Evolutionary conservation across 305 asterid genomes (phyloP), one percentile per base, ranked within the genome.

Genomic region (Fraxinus velutina): DNA sequence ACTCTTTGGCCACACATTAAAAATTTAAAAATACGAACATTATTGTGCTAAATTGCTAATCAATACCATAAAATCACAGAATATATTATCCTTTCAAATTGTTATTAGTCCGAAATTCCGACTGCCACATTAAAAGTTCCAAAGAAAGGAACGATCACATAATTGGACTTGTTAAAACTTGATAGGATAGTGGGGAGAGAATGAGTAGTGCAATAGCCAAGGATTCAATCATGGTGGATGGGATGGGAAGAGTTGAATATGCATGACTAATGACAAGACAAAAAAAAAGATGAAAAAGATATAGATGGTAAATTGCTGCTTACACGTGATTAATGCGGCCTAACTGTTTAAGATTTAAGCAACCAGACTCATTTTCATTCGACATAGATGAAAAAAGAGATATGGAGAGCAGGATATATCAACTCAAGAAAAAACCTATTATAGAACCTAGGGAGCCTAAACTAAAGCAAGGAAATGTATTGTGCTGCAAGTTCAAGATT

Each of bases 1-100:
- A 44, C 4, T 12, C 17, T 44, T 36, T 78, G 83, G 66, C 79
- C 79, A 47, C 5, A 50, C 29, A 22, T 42, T 80, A 52, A 70
- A 30, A 19, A 42, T 52, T 12, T 22, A 62, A 74, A 32, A 42
- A 64, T 57, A 62, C 73, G 24, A 73, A 32, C 50, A 50, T 50
- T 50, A 50, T 15, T 50, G 21, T 50, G 60, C 60, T 50, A 50
- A 50, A 50, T 50, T 15, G 21, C 7, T 50, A 50, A 50, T 50
- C 21, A 50, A 50, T 50, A 50, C 21, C 60, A 50, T 47, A 47
- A 47, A 19, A 47, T 50, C 60, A 50, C 21, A 13, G 2, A 50
- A 0, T 2, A 50, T 15, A 15, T 50, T n/a, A 50, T 50, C 21
- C 7, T 50, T 50, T 50, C 21, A 50, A 50, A 50, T 47, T 47